phyloP scores from a whole-genome alignment of 768 basidiomycete genomes.

The Psilocybe azurescens region DNA sequence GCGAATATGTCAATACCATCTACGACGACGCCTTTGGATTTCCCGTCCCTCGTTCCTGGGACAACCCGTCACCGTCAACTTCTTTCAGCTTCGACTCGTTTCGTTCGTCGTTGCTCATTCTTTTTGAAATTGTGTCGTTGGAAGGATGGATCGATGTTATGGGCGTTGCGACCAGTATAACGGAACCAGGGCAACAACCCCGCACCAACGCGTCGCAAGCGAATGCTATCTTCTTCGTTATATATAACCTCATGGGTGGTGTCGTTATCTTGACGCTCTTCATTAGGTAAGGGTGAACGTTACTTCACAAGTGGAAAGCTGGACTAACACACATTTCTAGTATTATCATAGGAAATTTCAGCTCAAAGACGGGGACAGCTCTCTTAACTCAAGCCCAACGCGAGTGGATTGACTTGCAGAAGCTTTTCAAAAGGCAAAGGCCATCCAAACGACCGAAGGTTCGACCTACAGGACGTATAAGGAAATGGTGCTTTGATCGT shows the following conservation, averaged over 20 bases:
- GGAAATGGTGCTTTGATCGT: constrained; percentile 91
- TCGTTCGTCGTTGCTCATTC: constrained; percentile 80
- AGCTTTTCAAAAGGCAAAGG: constrained; percentile 83
- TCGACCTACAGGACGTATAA: constrained; percentile 57
- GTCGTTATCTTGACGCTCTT: constrained; percentile 91
- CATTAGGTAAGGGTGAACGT: constrained; percentile 67
- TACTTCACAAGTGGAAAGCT: constrained; percentile 13
- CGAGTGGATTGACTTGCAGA: constrained; percentile 94
- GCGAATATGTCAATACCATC: constrained; percentile 73
- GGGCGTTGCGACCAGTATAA: constrained; percentile 78
- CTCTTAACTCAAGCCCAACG: constrained; percentile 85
- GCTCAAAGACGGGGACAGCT: constrained; percentile 83
- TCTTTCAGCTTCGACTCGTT: constrained; percentile 92
- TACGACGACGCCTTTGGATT: constrained; percentile 69
- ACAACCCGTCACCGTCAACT: constrained; percentile 81
- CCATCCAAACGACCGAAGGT: constrained; percentile 82
- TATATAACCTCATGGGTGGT: constrained; percentile 90
- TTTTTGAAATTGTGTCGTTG: constrained; percentile 95
- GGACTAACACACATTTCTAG: constrained; percentile 41
- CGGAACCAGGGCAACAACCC: constrained; percentile 72
- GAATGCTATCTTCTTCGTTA: constrained; percentile 90
- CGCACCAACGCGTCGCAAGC: constrained; percentile 71
- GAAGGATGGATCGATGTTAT: constrained; percentile 99
- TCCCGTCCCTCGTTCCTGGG: constrained; percentile 87
- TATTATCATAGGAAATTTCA: constrained; percentile 96